Evolutionary conservation across 2,329 filamentous ascomycete genomes (phyloP), one percentile per base, ranked within the genome.

Genomic region (Exophiala alcalophila): DNA sequence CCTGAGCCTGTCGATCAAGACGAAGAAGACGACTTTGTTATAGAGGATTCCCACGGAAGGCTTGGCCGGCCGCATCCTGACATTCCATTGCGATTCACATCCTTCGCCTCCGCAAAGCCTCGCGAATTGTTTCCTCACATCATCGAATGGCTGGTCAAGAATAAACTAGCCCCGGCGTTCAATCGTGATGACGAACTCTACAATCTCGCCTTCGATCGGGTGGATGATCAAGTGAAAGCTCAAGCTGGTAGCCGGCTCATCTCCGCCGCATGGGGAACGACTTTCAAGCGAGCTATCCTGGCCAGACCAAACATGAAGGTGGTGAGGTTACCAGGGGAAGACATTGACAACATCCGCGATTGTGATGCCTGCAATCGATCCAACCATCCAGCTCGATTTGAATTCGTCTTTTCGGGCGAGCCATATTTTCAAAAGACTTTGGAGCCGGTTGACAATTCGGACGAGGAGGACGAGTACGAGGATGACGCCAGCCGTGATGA

Each of bases 91-190:
- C 69, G 84, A 54, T 88, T 87, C 60, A 85, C 81, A 1, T 65
- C 73, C 3, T 74, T 83, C 43, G 74, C 78, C 0, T 79, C 81
- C 49, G 81, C 81, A 53, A 83, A 83, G 36, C 68, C 82, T 0
- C 81, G 80, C 51, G 80, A 86, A 26, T 78, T 89, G 35, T 91
- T 91, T 66, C 77, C 76, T 33, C 80, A 82, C 55, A 83, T 79
- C 0, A 71, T 91, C 2, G 84, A 88, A 59, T 91, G 85, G 85
- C 83, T 90, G 65, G 81, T 91, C 2, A 84, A 88, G 57, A 85
- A 84, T 59, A 82, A 83, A 54, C 72, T 92, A 36, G 83, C 89
- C 53, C 85, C 84, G 0, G 78, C 71, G 0, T 90, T 89, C 56
- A 66, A 75, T 8, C 72, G 74, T 12, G 66, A 75, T 4, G 78